A percentile compares a stretch with the other conserved stretches of the same genome.
phyloP scores from a whole-genome alignment of 129 eudicot species.

The Silybum marianum region DNA sequence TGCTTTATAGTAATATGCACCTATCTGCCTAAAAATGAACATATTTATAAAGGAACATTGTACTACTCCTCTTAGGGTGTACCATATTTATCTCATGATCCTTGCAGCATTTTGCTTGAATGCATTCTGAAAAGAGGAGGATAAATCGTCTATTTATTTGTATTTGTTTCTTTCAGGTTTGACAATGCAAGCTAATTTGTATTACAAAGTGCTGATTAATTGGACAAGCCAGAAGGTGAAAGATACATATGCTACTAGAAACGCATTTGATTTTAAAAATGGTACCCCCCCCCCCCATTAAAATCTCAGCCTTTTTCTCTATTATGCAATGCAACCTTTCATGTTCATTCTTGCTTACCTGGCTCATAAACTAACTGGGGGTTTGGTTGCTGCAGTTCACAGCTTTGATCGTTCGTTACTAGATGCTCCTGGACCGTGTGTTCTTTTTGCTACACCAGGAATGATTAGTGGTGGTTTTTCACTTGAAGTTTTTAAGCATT shows the following conservation, averaged over 20 bases:
- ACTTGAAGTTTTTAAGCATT: constrained; percentile 85
- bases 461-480: constrained; percentile 96
- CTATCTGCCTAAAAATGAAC: too few species aligned
- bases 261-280: constrained; percentile 81
- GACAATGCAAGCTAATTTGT: constrained; percentile 89
- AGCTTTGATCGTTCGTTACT: constrained; percentile 77
- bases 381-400: constrained; percentile 56
- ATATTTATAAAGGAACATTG: too few species aligned
- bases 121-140: not conserved
- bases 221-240: constrained; percentile 99
- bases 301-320: not conserved
- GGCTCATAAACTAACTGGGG: constrained; percentile 4
- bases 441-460: constrained; percentile 97
- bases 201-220: constrained; percentile 80
- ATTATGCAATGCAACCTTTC: not conserved
- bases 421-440: constrained; percentile 94
- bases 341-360: constrained; percentile 1
- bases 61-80: too few species aligned
- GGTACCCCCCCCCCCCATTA: constrained; percentile 52
- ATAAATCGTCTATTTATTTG: not conserved
- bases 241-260: constrained; percentile 71
- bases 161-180: constrained; percentile 52
- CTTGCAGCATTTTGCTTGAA: not conserved
- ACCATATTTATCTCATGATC: too few species aligned
- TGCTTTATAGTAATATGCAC: not conserved